phyloP scores from a whole-genome alignment of 1,284 basidiomycete species.

The Pulveroboletus sp. region DNA sequence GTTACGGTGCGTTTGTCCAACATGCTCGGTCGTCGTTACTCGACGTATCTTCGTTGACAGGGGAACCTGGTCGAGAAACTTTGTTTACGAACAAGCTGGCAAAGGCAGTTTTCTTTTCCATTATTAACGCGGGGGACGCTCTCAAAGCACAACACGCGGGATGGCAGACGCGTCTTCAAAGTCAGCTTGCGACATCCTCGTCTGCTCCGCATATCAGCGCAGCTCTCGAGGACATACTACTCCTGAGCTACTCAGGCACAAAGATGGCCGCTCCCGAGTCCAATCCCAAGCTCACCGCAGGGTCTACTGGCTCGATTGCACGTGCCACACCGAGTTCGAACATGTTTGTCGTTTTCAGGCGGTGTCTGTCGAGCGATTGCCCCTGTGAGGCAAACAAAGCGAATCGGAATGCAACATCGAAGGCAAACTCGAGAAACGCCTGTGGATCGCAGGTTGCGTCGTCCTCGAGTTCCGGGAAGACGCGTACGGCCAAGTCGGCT shows the following conservation, averaged over 20 bases:
- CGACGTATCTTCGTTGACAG: neutral
- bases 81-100: slow-evolving; percentile 13
- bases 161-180: slow-evolving; percentile 20
- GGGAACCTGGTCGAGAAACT: neutral
- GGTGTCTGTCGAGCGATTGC: slow-evolving; percentile 14
- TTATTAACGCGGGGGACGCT: slow-evolving; percentile 12
- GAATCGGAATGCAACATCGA: neutral
- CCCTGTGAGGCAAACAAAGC: slow-evolving; percentile 16
- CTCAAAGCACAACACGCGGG: slow-evolving; percentile 15
- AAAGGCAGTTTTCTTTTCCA: slow-evolving; percentile 9
- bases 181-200: neutral
- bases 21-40: neutral
- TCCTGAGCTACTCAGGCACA: neutral
- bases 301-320: neutral
- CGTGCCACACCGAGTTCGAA: neutral
- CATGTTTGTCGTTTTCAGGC: slow-evolving; percentile 10
- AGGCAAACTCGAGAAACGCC: neutral
- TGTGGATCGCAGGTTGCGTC: neutral
- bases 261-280: neutral
- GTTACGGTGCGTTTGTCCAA: neutral
- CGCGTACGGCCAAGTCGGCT: neutral
- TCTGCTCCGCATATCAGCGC: neutral
- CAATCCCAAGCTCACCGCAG: neutral
- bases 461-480: neutral
- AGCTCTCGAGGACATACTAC: neutral